Conservation (phyloP, 2,329 filamentous ascomycete genomes). For the Colletotrichum noveboracense region DNA sequence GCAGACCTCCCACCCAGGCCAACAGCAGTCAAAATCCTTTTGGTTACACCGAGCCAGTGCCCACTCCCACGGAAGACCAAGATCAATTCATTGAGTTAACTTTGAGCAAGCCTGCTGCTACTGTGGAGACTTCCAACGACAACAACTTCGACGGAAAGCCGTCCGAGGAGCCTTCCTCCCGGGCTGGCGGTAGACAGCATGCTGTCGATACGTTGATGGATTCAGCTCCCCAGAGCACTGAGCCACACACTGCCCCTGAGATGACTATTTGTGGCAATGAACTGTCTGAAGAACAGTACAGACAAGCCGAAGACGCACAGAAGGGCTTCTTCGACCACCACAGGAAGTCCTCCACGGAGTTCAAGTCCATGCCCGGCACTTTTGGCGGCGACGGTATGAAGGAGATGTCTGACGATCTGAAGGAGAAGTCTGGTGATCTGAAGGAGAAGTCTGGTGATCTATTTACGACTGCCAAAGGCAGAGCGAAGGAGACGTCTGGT, state of each 20-base stretch:
- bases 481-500: neutral
- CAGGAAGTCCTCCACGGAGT: constrained; percentile 10
- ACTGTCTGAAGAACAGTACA: neutral
- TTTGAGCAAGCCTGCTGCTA: neutral
- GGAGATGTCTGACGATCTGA: neutral
- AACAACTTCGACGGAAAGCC: neutral
- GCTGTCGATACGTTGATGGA: neutral
- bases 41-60: neutral
- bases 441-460: neutral
- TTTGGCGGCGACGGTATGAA: neutral
- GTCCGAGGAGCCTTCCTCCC: neutral
- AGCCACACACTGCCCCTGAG: neutral
- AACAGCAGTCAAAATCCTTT: neutral
- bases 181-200: neutral
- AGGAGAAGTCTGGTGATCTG: neutral
- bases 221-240: neutral
- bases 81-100: neutral
- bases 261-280: neutral
- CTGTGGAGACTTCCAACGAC: neutral
- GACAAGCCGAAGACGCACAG: neutral
- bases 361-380: neutral
- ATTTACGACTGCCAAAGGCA: neutral
- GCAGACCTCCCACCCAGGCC: neutral
- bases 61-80: neutral
- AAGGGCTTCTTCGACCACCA: neutral